Conservation (phyloP, 306 rosid genomes). For the Citrullus amarus region DNA sequence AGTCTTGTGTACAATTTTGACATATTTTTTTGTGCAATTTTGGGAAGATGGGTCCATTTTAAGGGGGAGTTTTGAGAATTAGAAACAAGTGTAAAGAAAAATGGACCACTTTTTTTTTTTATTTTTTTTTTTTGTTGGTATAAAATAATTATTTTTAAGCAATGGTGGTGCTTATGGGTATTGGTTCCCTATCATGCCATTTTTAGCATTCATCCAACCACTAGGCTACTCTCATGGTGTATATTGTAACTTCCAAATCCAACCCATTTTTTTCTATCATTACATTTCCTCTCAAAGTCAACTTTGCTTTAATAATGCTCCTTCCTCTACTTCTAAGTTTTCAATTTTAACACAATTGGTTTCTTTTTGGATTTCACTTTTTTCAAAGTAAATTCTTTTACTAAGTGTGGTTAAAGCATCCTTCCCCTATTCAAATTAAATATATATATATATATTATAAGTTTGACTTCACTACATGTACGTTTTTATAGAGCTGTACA, state of each 20-base stretch:
- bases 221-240: not conserved
- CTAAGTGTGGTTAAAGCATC: not conserved
- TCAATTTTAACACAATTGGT: not conserved
- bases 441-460: no score
- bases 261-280: not conserved
- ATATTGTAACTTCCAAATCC: not conserved
- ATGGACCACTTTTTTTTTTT: not conserved
- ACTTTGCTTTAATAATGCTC: not conserved
- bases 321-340: not conserved
- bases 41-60: not conserved
- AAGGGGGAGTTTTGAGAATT: not conserved
- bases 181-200: not conserved
- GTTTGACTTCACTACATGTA: no score
- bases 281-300: not conserved
- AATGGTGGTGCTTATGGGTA: not conserved
- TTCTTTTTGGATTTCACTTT: not conserved
- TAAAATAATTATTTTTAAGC: not conserved
- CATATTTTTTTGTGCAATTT: not conserved
- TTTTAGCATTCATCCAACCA: slow-evolving; percentile 3
- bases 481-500: no score
- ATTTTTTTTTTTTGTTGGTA: not conserved
- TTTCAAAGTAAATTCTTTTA: not conserved
- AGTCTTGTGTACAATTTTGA: not conserved
- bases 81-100: not conserved
- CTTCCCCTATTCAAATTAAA: no score